These are phyloP conservation scores for Cucurbita moschata DNA, from an alignment of 306 rosid species.

Conservation along the genomic window DNA sequence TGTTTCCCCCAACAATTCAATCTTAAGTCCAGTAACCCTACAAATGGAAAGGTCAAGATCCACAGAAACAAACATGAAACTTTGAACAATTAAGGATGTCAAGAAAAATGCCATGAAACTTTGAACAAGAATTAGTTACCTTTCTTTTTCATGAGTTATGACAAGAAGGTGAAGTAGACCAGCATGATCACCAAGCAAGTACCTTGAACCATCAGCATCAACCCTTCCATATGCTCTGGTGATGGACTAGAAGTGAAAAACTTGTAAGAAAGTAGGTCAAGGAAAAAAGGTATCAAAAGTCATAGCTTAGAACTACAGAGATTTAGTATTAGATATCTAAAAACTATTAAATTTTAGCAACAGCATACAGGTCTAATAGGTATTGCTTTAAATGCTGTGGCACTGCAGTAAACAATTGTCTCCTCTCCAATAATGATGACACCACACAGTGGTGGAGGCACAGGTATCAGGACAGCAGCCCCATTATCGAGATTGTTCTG, in stretches of 20 bases:
- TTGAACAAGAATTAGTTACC: constrained; percentile 28
- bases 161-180: constrained; percentile 92
- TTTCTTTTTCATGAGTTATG: constrained; percentile 88
- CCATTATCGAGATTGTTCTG: constrained; percentile 95
- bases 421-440: constrained; percentile 96
- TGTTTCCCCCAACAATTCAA: constrained; percentile 93
- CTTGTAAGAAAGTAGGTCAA: not conserved
- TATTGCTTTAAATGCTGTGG: constrained; percentile 86
- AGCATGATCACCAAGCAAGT: constrained; percentile 86
- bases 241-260: constrained; percentile 41
- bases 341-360: constrained; percentile 5
- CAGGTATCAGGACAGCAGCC: constrained; percentile 85
- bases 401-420: constrained; percentile 92
- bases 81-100: not conserved
- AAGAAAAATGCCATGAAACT: not conserved
- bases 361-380: constrained; percentile 73
- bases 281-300: not conserved
- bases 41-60: constrained; percentile 8
- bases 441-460: constrained; percentile 94
- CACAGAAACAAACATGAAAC: not conserved
- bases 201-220: constrained; percentile 95
- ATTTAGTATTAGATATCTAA: not conserved
- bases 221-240: constrained; percentile 92
- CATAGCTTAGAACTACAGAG: not conserved
- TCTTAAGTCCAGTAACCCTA: constrained; percentile 94